Base-by-base conservation (phyloP, 495 filamentous ascomycete genomes). In the Podospora didyma region DNA sequence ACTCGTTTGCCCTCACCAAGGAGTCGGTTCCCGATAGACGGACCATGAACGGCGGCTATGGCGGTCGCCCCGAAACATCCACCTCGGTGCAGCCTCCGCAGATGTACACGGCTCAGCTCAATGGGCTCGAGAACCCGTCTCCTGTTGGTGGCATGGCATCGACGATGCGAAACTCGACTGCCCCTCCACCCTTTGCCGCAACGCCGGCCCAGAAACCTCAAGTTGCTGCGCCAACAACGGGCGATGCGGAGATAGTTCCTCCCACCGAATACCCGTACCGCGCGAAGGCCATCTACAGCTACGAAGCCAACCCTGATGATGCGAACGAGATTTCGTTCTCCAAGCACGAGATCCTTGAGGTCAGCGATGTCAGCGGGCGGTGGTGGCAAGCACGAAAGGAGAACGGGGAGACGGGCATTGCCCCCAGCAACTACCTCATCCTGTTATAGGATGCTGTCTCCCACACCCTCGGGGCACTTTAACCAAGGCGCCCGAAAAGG, bases 301-400 rank as follows among this genome's bases (percentile, higher is more conserved):
- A 98, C 74, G 93, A 97, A 67, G 94, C 94, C 53, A 97, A 97
- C 68, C 94, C 94, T 2, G 92, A 97, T 62, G 71, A 98, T 65
- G 91, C 91, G 46, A 97, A 98, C 70, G 94, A 98, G 72, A 97
- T 98, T 58, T 92, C 89, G 61, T 98, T 98, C 79, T 79, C 84
- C 46, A 97, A 97, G 74, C 90, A 97, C 63, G 94, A 98, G 72
- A 90, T 97, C 53, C 79, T 98, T 44, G 93, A 98, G 70, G 93
- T 98, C 54, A 96, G 89, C 45, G 94, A 98, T 64, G 95, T 98
- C 54, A 96, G 90, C 65, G 94, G 94, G 26, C 75, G 94, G 73
- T 98, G 94, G 94, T 98, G 94, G 94, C 94, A 98, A 75, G 94
- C 94, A 59, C 85, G 90, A 76, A 97, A 97, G 76, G 83, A 90